These are phyloP conservation scores for Trichoderma koningii DNA, from an alignment of 2,329 filamentous ascomycete species.

Conservation along the genomic window DNA sequence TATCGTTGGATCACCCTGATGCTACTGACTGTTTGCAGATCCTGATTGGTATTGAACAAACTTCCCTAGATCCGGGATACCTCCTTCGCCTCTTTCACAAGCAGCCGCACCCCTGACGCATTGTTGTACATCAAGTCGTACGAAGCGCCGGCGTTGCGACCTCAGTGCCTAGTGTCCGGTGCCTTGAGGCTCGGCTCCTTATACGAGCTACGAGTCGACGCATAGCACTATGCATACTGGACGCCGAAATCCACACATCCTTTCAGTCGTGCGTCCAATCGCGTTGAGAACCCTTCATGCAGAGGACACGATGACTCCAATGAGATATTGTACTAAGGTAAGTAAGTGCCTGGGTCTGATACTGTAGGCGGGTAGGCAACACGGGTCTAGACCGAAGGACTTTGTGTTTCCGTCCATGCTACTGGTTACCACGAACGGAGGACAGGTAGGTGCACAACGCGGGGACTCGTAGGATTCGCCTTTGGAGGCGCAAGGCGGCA, in stretches of 20 bases:
- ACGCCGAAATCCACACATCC: conserved; percentile 12
- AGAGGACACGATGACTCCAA: not conserved
- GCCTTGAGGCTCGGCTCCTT: conserved; percentile 9
- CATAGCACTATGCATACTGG: not conserved
- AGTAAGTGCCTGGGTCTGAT: too few relatives aligned
- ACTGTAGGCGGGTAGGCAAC: not conserved
- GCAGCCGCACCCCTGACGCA: not conserved
- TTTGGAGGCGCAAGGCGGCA: not conserved
- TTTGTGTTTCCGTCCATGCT: not conserved
- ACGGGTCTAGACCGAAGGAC: not conserved
- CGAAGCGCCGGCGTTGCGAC: not conserved
- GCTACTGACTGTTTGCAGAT: conserved; percentile 21
- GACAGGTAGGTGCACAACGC: not conserved
- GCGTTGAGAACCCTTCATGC: conserved; percentile 1
- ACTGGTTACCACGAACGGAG: too few relatives aligned
- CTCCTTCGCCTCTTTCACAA: not conserved
- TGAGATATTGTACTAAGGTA: not conserved
- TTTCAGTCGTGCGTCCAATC: conserved; percentile 1
- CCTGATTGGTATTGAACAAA: not conserved
- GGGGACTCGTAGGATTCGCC: not conserved
- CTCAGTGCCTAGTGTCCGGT: not conserved
- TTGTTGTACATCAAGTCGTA: not conserved
- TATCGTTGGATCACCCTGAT: not conserved
- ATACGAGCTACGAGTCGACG: not conserved
- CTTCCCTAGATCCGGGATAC: not conserved